Conservation (phyloP, 2,329 filamentous ascomycete species). For the Teratosphaeria viscida region DNA sequence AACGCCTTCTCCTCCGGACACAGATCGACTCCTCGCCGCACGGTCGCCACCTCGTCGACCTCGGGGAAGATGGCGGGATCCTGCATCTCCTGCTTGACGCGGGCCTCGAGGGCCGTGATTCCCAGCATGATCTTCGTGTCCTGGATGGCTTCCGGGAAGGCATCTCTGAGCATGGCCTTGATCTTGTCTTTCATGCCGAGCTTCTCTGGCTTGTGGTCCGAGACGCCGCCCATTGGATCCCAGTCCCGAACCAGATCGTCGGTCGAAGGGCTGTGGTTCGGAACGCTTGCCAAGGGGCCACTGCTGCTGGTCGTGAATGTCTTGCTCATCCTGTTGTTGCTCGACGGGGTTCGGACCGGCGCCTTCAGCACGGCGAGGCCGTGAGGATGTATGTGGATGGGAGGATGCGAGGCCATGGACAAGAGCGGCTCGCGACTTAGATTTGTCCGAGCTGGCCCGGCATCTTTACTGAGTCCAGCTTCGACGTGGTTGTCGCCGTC, state of each 20-base stretch:
- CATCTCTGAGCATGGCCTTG: conserved; percentile 14
- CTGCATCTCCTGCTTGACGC: conserved; percentile 19
- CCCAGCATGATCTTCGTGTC: conserved; percentile 20
- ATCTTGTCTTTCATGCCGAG: conserved; percentile 9
- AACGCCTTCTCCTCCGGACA: conserved; percentile 21
- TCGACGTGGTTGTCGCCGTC: neutral
- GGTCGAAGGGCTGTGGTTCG: neutral
- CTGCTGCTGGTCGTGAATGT: conserved; percentile 5
- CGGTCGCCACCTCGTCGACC: conserved; percentile 16
- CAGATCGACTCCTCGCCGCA: conserved; percentile 21
- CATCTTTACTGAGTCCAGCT: neutral
- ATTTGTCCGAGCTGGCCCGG: neutral
- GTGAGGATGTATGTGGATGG: neutral
- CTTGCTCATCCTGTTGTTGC: conserved; percentile 4
- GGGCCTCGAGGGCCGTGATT: conserved; percentile 15
- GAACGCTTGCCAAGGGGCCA: neutral
- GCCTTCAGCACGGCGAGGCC: neutral
- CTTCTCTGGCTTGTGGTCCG: conserved; percentile 5
- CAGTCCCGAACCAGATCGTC: neutral
- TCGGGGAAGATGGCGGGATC: conserved; percentile 21
- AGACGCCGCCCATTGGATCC: conserved; percentile 1
- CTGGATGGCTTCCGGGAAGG: conserved; percentile 18
- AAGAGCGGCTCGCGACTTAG: neutral
- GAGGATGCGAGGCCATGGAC: neutral
- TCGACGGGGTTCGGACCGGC: conserved; percentile 3